These are phyloP conservation scores for Cotoneaster glaucophyllus DNA, from an alignment of 306 rosid species.

Conservation along the genomic window DNA sequence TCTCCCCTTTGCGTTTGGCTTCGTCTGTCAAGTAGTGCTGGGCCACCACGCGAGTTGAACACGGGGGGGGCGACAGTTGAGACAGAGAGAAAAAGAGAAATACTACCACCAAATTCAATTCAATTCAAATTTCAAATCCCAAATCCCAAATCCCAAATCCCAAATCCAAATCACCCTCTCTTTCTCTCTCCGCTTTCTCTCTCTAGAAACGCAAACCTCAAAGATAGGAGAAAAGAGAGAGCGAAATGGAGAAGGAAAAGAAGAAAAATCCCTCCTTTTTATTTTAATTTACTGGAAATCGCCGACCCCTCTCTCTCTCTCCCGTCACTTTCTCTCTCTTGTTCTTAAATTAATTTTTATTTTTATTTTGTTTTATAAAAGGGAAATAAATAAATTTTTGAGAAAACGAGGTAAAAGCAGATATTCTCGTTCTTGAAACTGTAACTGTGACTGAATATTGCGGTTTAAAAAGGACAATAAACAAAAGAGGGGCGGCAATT, in stretches of 20 bases:
- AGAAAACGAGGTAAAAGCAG: constrained; percentile 15
- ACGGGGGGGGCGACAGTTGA: constrained; percentile 81
- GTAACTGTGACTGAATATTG: not conserved
- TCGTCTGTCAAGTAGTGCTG: constrained; percentile 10
- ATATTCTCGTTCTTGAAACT: constrained; percentile 8
- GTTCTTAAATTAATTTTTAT: not conserved
- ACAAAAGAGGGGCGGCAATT: not conserved
- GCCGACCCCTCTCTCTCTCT: not conserved
- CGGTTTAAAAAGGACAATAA: not conserved
- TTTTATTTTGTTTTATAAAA: not conserved
- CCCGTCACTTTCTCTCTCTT: not conserved
- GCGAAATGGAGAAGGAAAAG: not conserved
- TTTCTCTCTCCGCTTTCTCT: not conserved
- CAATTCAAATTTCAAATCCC: not conserved
- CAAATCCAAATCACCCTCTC: not conserved
- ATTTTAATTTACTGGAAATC: not conserved
- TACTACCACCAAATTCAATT: not conserved
- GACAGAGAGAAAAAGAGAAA: constrained; percentile 13
- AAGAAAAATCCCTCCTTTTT: not conserved
- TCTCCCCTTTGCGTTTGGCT: constrained; percentile 22
- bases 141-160: not conserved
- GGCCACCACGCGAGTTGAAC: constrained; percentile 66
- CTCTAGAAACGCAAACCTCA: not conserved
- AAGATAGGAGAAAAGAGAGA: not conserved
- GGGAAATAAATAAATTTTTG: not conserved